phyloP scores from a whole-genome alignment of 495 filamentous ascomycete species.

The Glonium stellatum region DNA sequence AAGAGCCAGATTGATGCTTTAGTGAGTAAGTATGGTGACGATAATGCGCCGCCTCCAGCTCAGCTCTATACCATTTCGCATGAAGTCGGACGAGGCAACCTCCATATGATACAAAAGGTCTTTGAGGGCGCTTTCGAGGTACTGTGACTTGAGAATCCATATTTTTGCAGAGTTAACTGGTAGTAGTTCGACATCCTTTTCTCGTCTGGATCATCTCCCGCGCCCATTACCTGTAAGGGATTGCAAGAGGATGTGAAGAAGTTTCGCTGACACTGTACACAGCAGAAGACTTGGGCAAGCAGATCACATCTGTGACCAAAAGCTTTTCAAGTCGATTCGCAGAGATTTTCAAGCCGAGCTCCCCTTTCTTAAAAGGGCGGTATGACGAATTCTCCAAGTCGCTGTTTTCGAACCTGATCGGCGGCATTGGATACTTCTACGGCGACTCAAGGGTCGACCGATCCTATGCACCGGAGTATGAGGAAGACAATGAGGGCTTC shows the following conservation, averaged over 20 bases:
- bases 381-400: constrained; percentile 77
- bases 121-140: constrained; percentile 84
- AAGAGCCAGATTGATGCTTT: constrained; percentile 67
- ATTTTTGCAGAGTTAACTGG: neutral
- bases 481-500: constrained; percentile 94
- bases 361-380: constrained; percentile 65
- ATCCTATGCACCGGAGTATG: constrained; percentile 82
- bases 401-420: constrained; percentile 90
- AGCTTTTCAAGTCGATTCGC: constrained; percentile 69
- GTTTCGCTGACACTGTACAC: constrained; percentile 32
- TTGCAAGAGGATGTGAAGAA: constrained; percentile 4
- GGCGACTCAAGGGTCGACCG: constrained; percentile 82
- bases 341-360: constrained; percentile 62
- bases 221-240: constrained; percentile 49
- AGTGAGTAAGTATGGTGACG: constrained; percentile 61
- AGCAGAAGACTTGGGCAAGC: constrained; percentile 61
- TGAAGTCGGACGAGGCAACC: constrained; percentile 62
- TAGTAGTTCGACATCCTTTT: constrained; percentile 81
- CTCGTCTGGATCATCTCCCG: constrained; percentile 66
- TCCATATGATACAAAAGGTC: constrained; percentile 86
- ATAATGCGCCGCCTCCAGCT: constrained; percentile 70
- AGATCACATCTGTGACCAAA: constrained; percentile 57
- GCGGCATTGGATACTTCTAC: constrained; percentile 93
- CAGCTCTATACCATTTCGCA: constrained; percentile 77
- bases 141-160: constrained; percentile 5